Evolutionary conservation across 257 asterid species (phyloP).

Genomic region (Nicotiana obtusifolia): DNA sequence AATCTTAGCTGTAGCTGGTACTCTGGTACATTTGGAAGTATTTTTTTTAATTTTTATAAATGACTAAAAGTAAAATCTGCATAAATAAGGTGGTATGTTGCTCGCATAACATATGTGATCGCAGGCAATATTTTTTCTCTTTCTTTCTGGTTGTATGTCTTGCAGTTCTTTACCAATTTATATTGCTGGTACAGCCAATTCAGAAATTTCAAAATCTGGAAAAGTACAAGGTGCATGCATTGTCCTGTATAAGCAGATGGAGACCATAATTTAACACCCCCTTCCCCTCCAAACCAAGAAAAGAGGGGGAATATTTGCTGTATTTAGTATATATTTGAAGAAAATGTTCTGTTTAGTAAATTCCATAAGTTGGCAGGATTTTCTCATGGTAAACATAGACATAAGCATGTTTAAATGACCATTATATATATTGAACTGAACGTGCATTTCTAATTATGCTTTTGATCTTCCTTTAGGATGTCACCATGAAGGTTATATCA

Average conservation of each 20-base stretch:
- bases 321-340: neutral
- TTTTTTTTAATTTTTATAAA: neutral
- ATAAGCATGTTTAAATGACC: neutral
- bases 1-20: neutral
- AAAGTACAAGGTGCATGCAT: neutral
- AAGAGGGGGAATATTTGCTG: neutral
- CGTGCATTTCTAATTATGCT: too few species aligned
- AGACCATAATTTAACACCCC: neutral
- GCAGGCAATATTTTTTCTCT: neutral
- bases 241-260: neutral
- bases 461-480: conserved; percentile 44
- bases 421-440: neutral
- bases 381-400: neutral
- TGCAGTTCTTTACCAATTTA: neutral
- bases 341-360: neutral
- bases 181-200: neutral
- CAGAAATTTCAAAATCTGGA: neutral
- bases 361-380: neutral
- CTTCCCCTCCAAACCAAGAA: neutral
- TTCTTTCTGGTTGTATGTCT: neutral
- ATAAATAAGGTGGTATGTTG: neutral
- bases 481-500: conserved; percentile 74
- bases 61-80: neutral
- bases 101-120: neutral
- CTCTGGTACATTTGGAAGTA: neutral